Percentiles rank a stretch among this genome's conserved stretches.
phyloP scores from a whole-genome alignment of 2,329 filamentous ascomycete genomes.

The Venturia aucupariae region DNA sequence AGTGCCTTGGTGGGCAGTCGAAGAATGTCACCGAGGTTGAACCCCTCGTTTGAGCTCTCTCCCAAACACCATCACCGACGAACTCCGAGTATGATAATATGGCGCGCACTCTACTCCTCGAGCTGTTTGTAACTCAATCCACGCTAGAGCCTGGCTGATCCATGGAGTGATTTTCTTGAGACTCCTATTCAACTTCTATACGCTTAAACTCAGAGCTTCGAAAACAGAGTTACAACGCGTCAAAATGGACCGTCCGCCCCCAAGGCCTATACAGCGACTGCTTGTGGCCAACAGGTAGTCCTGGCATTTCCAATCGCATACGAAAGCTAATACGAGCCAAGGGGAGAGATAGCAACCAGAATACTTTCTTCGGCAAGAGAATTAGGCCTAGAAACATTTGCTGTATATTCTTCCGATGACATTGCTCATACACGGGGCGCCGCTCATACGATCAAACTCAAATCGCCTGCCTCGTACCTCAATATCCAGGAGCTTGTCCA shows the following conservation, averaged over 20 bases:
- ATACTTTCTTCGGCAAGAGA: constrained; percentile 53
- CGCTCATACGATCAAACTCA: constrained; percentile 40
- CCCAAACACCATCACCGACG: neutral
- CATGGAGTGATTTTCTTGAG: neutral
- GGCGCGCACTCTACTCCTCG: neutral
- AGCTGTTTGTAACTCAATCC: neutral
- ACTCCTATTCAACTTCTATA: neutral
- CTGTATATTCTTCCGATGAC: constrained; percentile 48
- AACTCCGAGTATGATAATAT: neutral
- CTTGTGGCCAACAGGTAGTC: constrained; percentile 45
- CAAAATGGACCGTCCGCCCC: constrained; percentile 18
- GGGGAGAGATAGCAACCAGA: constrained; percentile 55
- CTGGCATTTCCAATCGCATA: neutral
- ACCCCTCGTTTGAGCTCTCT: neutral
- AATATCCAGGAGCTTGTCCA: constrained; percentile 40
- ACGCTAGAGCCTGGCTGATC: neutral
- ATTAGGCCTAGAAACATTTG: constrained; percentile 46
- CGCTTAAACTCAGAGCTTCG: too few relatives aligned
- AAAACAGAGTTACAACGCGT: neutral
- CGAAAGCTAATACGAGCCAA: constrained; percentile 20
- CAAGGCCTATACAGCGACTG: constrained; percentile 38
- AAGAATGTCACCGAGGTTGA: neutral
- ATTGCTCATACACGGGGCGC: constrained; percentile 45
- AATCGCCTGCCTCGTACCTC: constrained; percentile 45
- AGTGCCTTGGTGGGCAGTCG: neutral